A percentile compares a stretch with the other conserved stretches of the same genome.
phyloP scores from a whole-genome alignment of 306 rosid species.

The Vigna trinervia region DNA sequence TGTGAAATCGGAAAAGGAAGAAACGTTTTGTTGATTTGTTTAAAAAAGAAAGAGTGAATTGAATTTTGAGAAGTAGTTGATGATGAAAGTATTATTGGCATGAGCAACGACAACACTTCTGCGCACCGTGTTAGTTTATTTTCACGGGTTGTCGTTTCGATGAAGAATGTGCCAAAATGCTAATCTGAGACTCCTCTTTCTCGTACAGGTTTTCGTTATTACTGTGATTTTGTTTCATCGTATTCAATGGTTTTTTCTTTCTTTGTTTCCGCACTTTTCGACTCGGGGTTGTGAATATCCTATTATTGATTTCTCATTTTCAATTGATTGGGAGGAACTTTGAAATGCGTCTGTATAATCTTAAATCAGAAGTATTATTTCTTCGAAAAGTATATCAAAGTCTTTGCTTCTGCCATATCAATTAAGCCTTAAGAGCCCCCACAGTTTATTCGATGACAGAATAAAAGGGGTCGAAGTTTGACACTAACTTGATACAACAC shows the following conservation, averaged over 20 bases:
- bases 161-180: conserved; percentile 85
- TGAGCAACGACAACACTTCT: conserved; percentile 56
- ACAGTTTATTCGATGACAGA: too few relatives aligned
- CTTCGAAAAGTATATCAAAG: too few relatives aligned
- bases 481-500: too few relatives aligned
- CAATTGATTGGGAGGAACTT: too few relatives aligned
- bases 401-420: too few relatives aligned
- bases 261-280: too few relatives aligned
- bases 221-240: background rate
- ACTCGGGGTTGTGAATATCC: background rate
- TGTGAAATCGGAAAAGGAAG: background rate
- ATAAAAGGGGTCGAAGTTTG: too few relatives aligned
- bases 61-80: conserved; percentile 18
- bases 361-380: too few relatives aligned
- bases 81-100: conserved; percentile 58
- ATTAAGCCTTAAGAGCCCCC: too few relatives aligned
- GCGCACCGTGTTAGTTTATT: conserved; percentile 57
- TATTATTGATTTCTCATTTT: background rate
- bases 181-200: conserved; percentile 60
- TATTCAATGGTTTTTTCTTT: too few relatives aligned
- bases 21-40: background rate
- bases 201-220: background rate
- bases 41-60: too few relatives aligned
- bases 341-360: too few relatives aligned
- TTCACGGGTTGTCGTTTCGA: conserved; percentile 65